These are phyloP conservation scores for Pseudogymnoascus sp. DNA, from an alignment of 2,329 filamentous ascomycete species.

Conservation along the genomic window DNA sequence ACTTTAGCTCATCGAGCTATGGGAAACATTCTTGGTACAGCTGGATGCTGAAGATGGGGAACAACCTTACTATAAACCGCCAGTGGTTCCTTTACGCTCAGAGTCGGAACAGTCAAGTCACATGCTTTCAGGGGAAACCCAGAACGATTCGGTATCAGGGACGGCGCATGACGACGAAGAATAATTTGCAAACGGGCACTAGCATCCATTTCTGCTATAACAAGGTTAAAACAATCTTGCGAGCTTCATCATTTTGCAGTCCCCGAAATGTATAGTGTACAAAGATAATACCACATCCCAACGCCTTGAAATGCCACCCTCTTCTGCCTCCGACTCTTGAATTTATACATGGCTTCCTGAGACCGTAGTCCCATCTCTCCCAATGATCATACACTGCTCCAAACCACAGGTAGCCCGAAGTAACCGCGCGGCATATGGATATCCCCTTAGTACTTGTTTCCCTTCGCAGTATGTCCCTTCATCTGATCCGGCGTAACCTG, in stretches of 20 bases:
- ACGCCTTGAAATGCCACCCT: slow-evolving; percentile 4
- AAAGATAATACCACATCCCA: slow-evolving; percentile 8
- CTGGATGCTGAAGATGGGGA: slow-evolving; percentile 89
- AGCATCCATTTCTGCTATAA: slow-evolving; percentile 6
- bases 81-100: slow-evolving; percentile 44
- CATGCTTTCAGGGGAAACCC: slow-evolving; percentile 30
- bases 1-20: slow-evolving; percentile 65
- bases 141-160: slow-evolving; percentile 15
- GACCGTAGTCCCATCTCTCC: background rate
- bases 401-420: background rate
- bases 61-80: slow-evolving; percentile 55
- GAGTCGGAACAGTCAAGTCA: slow-evolving; percentile 52
- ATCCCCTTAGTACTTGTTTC: slow-evolving; percentile 28
- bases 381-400: slow-evolving; percentile 7
- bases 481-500: slow-evolving; percentile 25
- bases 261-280: slow-evolving; percentile 6
- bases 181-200: slow-evolving; percentile 3
- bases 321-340: slow-evolving; percentile 13
- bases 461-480: slow-evolving; percentile 27
- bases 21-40: slow-evolving; percentile 97
- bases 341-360: slow-evolving; percentile 25
- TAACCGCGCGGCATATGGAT: background rate
- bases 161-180: slow-evolving; percentile 18
- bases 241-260: slow-evolving; percentile 3
- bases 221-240: slow-evolving; percentile 11